phyloP scores from a whole-genome alignment of 2,329 filamentous ascomycete species.

The Cercospora sesami region DNA sequence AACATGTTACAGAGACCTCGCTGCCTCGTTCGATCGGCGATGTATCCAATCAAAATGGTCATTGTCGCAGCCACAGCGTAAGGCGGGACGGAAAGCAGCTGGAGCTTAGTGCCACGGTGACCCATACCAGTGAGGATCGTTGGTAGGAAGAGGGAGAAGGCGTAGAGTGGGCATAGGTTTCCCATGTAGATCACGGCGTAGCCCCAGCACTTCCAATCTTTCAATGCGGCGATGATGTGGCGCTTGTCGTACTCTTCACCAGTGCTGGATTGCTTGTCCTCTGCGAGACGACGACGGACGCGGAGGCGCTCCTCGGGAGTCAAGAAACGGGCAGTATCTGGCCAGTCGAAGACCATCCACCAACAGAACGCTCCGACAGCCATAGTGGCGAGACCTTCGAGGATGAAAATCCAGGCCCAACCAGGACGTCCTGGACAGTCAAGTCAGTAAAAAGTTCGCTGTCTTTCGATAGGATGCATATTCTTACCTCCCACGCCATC shows the following conservation, averaged over 20 bases:
- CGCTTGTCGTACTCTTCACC: constrained; percentile 32
- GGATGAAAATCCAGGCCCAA: constrained; percentile 43
- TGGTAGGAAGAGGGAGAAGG: constrained; percentile 38
- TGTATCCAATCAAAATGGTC: constrained; percentile 68
- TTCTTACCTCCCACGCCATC: constrained; percentile 57
- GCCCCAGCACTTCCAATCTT: constrained; percentile 80
- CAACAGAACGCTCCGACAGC: constrained; percentile 51
- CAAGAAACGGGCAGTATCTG: constrained; percentile 59
- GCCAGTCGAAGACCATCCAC: constrained; percentile 55
- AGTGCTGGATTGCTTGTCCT: constrained; percentile 32
- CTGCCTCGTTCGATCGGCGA: constrained; percentile 71
- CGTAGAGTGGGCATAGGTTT: constrained; percentile 33
- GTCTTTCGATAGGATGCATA: constrained; percentile 40
- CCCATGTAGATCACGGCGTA: constrained; percentile 62
- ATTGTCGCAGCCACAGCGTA: constrained; percentile 70
- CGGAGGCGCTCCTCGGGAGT: constrained; percentile 42
- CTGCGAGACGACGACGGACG: constrained; percentile 30
- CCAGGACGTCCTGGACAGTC: not conserved
- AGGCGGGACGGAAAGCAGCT: constrained; percentile 72
- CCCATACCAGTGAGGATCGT: constrained; percentile 43
- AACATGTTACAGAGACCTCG: constrained; percentile 79
- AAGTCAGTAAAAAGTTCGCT: not conserved
- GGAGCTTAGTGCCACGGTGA: constrained; percentile 62
- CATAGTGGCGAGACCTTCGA: constrained; percentile 65
- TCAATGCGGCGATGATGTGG: constrained; percentile 47